Conservation (phyloP, 1,139 yeast species). For the Magnusiomyces paraingens region DNA sequence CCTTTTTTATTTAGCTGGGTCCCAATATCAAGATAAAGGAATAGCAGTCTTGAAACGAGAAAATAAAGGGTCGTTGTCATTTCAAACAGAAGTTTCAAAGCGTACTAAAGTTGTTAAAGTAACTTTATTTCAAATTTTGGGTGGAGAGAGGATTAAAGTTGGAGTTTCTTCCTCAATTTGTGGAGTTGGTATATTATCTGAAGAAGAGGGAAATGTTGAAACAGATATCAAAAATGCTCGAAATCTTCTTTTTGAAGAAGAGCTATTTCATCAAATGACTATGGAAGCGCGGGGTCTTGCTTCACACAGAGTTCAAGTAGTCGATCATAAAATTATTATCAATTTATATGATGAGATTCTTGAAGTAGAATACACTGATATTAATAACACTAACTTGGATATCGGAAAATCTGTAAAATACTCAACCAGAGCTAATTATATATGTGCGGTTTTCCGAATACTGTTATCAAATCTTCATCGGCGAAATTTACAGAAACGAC, state of each 20-base stretch:
- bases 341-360: conserved; percentile 61
- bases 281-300: conserved; percentile 69
- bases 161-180: conserved; percentile 20
- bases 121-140: conserved; percentile 28
- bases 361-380: conserved; percentile 58
- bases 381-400: conserved; percentile 19
- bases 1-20: conserved; percentile 49
- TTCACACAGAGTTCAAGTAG: conserved; percentile 66
- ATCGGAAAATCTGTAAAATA: conserved; percentile 1
- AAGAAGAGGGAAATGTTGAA: conserved; percentile 19
- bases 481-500: conserved; percentile 44
- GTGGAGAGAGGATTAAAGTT: conserved; percentile 24
- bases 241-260: conserved; percentile 78
- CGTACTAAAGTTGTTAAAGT: conserved; percentile 36
- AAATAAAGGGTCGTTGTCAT: conserved; percentile 29
- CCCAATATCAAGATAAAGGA: conserved; percentile 67
- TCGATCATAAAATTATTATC: conserved; percentile 55
- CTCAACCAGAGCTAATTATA: conserved; percentile 43
- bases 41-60: conserved; percentile 54
- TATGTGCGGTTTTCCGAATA: conserved; percentile 48
- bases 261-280: conserved; percentile 42
- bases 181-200: conserved; percentile 17
- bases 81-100: conserved; percentile 29
- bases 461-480: conserved; percentile 57
- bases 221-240: conserved; percentile 39